Evolutionary conservation across 768 basidiomycete species (phyloP).

Genomic region (Lentinula aciculospora): DNA sequence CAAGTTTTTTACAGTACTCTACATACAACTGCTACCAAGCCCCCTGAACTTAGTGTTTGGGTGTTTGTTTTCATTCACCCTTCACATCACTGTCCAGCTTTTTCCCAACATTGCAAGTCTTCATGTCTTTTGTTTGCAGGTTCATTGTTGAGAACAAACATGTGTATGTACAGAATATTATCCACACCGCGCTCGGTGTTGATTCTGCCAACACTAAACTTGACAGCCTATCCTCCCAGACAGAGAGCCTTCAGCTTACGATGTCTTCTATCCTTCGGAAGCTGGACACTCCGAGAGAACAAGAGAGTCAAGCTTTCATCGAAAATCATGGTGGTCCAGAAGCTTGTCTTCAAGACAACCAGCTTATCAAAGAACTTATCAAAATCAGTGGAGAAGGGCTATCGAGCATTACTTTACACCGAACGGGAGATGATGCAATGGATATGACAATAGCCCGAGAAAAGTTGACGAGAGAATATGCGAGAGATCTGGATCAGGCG

Average conservation of each 20-base stretch:
- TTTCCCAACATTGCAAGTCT: conserved; percentile 26
- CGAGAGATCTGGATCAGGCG: conserved; percentile 31
- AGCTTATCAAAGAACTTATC: conserved; percentile 22
- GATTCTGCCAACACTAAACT: conserved; percentile 28
- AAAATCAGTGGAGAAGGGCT: conserved; percentile 24
- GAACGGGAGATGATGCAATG: background rate
- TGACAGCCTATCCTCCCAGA: conserved; percentile 14
- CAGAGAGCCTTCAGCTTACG: conserved; percentile 24
- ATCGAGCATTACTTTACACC: too few species aligned
- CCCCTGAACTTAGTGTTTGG: too few species aligned
- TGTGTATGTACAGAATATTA: too few species aligned
- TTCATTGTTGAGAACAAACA: too few species aligned
- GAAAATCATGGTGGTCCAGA: conserved; percentile 27
- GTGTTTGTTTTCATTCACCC: too few species aligned
- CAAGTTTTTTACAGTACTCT: too few species aligned
- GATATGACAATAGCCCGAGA: conserved; percentile 14
- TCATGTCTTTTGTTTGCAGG: too few species aligned
- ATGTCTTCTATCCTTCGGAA: conserved; percentile 23
- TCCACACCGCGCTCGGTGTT: conserved; percentile 32
- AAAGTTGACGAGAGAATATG: conserved; percentile 25
- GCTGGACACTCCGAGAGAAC: conserved; percentile 33
- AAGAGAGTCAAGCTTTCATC: conserved; percentile 32
- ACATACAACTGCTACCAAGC: too few species aligned
- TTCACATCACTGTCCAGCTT: conserved; percentile 44
- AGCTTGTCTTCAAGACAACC: conserved; percentile 26